Conservation (phyloP, 129 eudicot species). For the Flaveria trinervia region DNA sequence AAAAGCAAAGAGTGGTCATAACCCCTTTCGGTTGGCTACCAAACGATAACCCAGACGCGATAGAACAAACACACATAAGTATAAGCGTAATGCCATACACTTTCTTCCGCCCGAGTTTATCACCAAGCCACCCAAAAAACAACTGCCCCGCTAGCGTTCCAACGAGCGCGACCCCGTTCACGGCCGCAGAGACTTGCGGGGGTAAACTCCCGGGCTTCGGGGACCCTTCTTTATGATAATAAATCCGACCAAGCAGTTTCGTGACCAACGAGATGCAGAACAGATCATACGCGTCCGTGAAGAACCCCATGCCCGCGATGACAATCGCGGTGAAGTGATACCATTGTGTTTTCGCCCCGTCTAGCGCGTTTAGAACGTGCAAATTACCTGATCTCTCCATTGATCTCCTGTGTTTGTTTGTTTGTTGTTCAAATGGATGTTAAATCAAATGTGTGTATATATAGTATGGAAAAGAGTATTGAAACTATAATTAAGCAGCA, state of each 20-base stretch:
- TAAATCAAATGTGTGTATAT: neutral
- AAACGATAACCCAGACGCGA: constrained; percentile 1
- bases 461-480: constrained; percentile 6
- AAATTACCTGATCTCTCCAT: neutral
- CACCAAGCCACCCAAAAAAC: constrained; percentile 14
- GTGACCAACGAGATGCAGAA: neutral
- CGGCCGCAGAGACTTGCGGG: neutral
- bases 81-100: constrained; percentile 10
- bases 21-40: constrained; percentile 15
- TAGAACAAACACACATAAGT: constrained; percentile 6
- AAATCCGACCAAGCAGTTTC: neutral
- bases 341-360: neutral
- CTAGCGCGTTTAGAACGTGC: constrained; percentile 1
- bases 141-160: neutral
- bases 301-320: constrained; percentile 2
- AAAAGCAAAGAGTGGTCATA: constrained; percentile 13
- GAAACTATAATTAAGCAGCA: constrained; percentile 7
- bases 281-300: constrained; percentile 2
- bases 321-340: constrained; percentile 12
- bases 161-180: neutral
- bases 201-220: constrained; percentile 4
- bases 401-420: neutral
- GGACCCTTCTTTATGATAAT: constrained; percentile 1
- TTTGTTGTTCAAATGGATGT: neutral
- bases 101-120: constrained; percentile 3